Evolutionary conservation across 768 basidiomycete species (phyloP).

Genomic region (Macrocybe gigantea): DNA sequence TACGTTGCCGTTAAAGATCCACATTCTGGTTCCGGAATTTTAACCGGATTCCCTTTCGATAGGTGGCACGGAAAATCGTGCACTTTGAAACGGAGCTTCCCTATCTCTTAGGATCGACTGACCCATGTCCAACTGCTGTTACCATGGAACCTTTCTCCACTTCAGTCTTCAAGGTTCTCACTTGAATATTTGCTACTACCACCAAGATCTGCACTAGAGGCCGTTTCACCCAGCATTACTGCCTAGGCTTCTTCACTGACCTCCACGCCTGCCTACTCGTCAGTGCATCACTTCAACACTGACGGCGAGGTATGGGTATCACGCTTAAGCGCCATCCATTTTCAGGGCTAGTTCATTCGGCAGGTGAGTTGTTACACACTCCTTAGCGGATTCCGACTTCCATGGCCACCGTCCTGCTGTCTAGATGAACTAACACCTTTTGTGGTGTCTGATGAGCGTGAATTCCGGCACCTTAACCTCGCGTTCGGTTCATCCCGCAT

Average conservation of each 20-base stretch:
- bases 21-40: too few relatives aligned
- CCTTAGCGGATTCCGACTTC: constrained; percentile 83
- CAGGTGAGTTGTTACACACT: constrained; percentile 88
- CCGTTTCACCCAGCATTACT: constrained; percentile 62
- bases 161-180: constrained; percentile 84
- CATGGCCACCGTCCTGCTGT: constrained; percentile 87
- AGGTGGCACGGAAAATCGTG: too few relatives aligned
- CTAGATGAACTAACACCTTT: constrained; percentile 83
- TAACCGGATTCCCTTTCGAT: too few relatives aligned
- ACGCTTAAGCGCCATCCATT: constrained; percentile 88
- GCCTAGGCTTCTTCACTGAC: constrained; percentile 75
- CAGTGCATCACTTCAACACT: constrained; percentile 64
- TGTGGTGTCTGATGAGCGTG: constrained; percentile 83
- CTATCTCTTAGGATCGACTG: constrained; percentile 79
- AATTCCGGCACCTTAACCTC: constrained; percentile 76
- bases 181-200: constrained; percentile 87
- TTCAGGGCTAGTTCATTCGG: constrained; percentile 89
- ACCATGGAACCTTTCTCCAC: constrained; percentile 86
- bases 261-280: constrained; percentile 78
- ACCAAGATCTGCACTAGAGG: constrained; percentile 86
- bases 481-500: constrained; percentile 66
- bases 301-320: constrained; percentile 81
- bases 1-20: too few relatives aligned
- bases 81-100: too few relatives aligned
- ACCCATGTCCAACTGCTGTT: constrained; percentile 85